Evolutionary conservation across 192 early-diverging fungal species (phyloP), one percentile per base, ranked within the genome.

Genomic region (Chytriomyces hyalinus): DNA sequence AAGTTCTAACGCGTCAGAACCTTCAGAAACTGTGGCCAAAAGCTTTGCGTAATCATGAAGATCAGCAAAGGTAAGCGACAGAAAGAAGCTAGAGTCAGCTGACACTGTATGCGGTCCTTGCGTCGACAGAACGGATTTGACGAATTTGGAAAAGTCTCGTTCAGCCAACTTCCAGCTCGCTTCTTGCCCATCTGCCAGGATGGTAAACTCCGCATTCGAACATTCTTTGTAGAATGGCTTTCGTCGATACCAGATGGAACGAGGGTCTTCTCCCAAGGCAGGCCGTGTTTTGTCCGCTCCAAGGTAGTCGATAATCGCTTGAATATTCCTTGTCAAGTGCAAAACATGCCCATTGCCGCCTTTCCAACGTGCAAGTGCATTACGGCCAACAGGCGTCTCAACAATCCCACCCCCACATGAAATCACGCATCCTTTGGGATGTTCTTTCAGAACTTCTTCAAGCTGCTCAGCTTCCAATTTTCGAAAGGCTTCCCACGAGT

Each of bases 401-500:
- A 99, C 93, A 49, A 98, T 92, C 22, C 97, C 97, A 49, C 97
- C 97, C 46, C 97, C 97, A 78, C 95, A 97, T 4, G 95, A 92
- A 70, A 98, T 87, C 15, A 99, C 82, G 61, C 91, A 84, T 20
- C 86, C 89, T 3, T 63, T 85, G 9, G 90, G 84, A 74, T 92
- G 83, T 22, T 84, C 75, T 24, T 74, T 57, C 71, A 98, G 83
- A 6, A 91, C 82, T 46, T 90, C 76, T 15, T 69, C 71, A n/a
- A 99, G 82, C 26, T 91, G 81, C 28, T 87, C 86, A 26, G 84
- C 75, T 85, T 99, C 97, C 73, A 92, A 87, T 15, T 80, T 84
- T 60, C 97, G 92, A 89, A 98, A 99, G 20, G 84, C 90, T 6
- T 90, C 82, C 97, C 97, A 99, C 6, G 94, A 94, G 28, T 89